Conservation (phyloP, 202 grass and related monocot genomes). For the Zizania palustris region DNA sequence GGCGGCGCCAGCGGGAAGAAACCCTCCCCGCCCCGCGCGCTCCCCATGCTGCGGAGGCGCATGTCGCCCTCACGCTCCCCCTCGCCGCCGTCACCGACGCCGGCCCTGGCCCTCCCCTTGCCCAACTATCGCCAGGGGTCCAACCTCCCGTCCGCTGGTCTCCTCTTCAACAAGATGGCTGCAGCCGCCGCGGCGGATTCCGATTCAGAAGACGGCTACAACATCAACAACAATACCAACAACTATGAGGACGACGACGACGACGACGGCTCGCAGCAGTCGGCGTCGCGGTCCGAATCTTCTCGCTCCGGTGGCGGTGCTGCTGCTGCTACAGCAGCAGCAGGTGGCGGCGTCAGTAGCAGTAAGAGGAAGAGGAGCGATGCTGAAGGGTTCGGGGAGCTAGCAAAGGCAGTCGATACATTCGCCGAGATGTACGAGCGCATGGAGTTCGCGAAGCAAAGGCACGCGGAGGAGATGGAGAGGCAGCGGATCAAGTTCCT, state of each 20-base stretch:
- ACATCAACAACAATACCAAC: constrained; percentile 35
- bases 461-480: constrained; percentile 87
- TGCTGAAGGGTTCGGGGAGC: constrained; percentile 63
- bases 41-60: constrained; percentile 46
- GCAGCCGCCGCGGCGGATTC: constrained; percentile 49
- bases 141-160: constrained; percentile 40
- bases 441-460: constrained; percentile 82
- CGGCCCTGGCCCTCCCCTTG: constrained; percentile 60
- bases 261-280: constrained; percentile 48
- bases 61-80: constrained; percentile 42
- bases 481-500: constrained; percentile 90
- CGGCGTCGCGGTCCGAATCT: constrained; percentile 56
- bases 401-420: constrained; percentile 72
- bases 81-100: constrained; percentile 45
- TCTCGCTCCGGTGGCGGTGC: constrained; percentile 38
- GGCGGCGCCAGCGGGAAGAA: constrained; percentile 40
- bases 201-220: constrained; percentile 62
- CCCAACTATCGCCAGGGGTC: constrained; percentile 47
- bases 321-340: not conserved
- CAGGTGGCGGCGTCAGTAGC: constrained; percentile 21
- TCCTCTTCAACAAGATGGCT: constrained; percentile 57
- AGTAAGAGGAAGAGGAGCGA: constrained; percentile 57
- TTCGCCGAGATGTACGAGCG: constrained; percentile 89
- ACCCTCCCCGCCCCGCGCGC: constrained; percentile 43
- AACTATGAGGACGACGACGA: constrained; percentile 65